A percentile compares a stretch with the other conserved stretches of the same genome.
Conservation (phyloP, 306 rosid genomes). For the Prosopis cineraria region DNA sequence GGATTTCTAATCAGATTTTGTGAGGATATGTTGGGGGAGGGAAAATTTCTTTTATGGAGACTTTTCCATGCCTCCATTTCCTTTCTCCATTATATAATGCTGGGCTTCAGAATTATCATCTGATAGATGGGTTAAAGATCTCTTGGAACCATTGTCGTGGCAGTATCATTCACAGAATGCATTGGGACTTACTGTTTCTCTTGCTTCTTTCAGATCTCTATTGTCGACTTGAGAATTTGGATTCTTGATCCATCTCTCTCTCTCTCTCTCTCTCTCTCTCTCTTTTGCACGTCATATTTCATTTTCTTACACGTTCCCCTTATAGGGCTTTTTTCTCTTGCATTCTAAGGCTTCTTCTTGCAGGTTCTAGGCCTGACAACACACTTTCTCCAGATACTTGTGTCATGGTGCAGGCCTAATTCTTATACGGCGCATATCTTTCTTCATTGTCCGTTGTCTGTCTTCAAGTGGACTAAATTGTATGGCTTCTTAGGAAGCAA, state of each 20-base stretch:
- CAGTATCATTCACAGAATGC: not conserved
- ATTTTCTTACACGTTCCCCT: not conserved
- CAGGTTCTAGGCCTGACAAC: not conserved
- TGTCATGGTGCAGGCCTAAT: not conserved
- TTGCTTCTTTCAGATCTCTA: not conserved
- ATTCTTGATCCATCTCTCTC: not conserved
- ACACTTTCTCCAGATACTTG: not conserved
- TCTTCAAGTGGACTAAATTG: not conserved
- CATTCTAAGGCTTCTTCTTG: not conserved
- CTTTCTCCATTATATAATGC: not conserved
- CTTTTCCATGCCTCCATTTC: not conserved
- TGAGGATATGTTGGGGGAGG: not conserved
- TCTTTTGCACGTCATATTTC: not conserved
- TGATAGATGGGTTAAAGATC: not conserved
- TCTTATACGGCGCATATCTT: not conserved
- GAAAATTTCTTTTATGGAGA: not conserved
- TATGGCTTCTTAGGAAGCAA: not conserved
- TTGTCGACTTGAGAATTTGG: not conserved
- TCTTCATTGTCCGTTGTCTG: not conserved
- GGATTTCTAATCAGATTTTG: not conserved
- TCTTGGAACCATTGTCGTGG: not conserved
- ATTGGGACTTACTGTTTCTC: not conserved
- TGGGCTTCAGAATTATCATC: not conserved
- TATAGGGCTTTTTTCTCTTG: not conserved
- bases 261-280: no score